Conservation (phyloP, 768 basidiomycete genomes). For the Dioszegia aurantiaca region DNA sequence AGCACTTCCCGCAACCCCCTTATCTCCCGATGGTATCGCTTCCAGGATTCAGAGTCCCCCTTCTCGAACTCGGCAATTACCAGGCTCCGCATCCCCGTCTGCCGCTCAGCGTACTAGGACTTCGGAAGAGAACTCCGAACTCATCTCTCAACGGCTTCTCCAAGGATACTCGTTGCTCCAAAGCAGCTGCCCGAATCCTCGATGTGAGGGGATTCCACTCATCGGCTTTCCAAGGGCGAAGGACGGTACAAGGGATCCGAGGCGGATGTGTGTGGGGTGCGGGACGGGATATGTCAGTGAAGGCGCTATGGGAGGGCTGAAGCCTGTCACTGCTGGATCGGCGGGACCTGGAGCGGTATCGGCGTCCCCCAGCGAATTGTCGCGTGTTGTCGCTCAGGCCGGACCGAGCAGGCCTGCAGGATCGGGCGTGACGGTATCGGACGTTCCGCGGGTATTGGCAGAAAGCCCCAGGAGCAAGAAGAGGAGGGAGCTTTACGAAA, state of each 20-base stretch:
- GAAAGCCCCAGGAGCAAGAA: constrained; percentile 37
- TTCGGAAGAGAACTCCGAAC: constrained; percentile 29
- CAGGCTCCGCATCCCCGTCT: not conserved
- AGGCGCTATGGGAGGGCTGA: constrained; percentile 19
- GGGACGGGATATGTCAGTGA: constrained; percentile 36
- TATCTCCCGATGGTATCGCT: not conserved
- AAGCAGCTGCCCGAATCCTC: constrained; percentile 36
- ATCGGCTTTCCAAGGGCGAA: constrained; percentile 45
- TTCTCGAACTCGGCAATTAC: not conserved
- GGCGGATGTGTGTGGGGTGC: constrained; percentile 45
- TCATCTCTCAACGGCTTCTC: constrained; percentile 39
- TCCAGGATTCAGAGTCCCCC: not conserved
- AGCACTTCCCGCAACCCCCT: not conserved
- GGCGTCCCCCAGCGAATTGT: too few species aligned
- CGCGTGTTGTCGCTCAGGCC: too few species aligned
- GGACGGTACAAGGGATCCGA: constrained; percentile 32
- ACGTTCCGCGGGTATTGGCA: not conserved
- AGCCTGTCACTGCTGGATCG: too few species aligned
- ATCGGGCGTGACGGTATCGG: not conserved
- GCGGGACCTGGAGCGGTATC: not conserved
- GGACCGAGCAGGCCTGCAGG: not conserved
- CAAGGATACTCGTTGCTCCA: constrained; percentile 46
- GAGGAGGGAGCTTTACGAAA: constrained; percentile 38
- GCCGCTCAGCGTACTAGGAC: constrained; percentile 1
- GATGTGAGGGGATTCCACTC: constrained; percentile 46